A percentile compares a stretch with the other conserved stretches of the same genome.
Conservation (phyloP, 176 grass and related monocot genomes). For the Oryza punctata region DNA sequence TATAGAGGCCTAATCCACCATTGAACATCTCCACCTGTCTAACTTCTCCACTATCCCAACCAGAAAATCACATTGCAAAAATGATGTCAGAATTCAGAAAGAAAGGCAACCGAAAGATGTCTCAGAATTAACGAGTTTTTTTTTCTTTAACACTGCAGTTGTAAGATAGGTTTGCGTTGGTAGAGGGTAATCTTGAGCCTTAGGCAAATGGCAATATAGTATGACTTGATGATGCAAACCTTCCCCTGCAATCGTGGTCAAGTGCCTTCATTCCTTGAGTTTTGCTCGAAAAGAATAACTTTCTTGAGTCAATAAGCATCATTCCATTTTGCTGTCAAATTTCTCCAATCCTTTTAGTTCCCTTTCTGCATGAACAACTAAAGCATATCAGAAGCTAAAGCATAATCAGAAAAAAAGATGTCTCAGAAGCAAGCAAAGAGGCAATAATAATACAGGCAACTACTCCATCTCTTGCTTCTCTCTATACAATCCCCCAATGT, state of each 20-base stretch:
- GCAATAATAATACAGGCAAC: constrained; percentile 8
- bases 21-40: constrained; percentile 19
- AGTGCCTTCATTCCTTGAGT: background rate
- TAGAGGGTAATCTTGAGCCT: background rate
- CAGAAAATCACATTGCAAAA: background rate
- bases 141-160: background rate
- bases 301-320: constrained; percentile 22
- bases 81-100: background rate
- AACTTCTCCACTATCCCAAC: background rate
- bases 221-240: constrained; percentile 6
- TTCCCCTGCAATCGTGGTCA: constrained; percentile 1
- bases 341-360: background rate
- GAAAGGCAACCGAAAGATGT: background rate
- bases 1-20: constrained; percentile 18
- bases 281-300: constrained; percentile 21
- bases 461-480: constrained; percentile 66
- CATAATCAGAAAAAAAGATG: constrained; percentile 10
- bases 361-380: constrained; percentile 3
- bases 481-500: background rate
- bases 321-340: constrained; percentile 6
- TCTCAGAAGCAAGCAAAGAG: constrained; percentile 32
- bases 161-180: background rate
- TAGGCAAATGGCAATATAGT: background rate
- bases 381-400: constrained; percentile 5
- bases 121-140: background rate